phyloP scores from a whole-genome alignment of 177 flowering plant genomes.

The Vitis hybrid region DNA sequence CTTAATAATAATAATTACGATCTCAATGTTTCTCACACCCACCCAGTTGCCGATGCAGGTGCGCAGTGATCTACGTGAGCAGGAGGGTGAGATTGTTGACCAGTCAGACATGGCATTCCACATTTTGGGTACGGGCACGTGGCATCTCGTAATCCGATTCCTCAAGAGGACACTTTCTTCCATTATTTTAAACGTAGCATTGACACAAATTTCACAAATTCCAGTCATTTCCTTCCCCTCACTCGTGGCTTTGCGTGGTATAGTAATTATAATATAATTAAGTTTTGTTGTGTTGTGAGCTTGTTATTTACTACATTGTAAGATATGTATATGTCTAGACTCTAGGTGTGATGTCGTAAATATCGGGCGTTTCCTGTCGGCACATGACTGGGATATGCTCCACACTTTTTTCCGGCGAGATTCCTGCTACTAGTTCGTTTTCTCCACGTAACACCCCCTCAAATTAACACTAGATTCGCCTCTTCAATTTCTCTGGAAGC shows the following conservation, averaged over 20 bases:
- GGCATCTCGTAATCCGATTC: slow-evolving; percentile 16
- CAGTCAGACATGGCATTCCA: slow-evolving; percentile 7
- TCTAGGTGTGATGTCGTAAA: neutral
- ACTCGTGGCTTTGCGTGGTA: too few species aligned
- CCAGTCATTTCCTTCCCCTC: too few species aligned
- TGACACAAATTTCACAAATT: too few species aligned
- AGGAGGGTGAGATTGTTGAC: slow-evolving; percentile 11
- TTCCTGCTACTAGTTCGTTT: slow-evolving; percentile 22
- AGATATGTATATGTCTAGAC: neutral
- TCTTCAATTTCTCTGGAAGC: too few species aligned
- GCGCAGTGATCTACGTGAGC: too few species aligned
- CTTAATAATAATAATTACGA: neutral
- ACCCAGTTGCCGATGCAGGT: too few species aligned
- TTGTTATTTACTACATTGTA: neutral
- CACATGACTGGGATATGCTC: slow-evolving; percentile 30
- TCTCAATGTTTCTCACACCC: neutral
- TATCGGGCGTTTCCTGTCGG: slow-evolving; percentile 10
- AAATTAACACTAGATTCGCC: too few species aligned
- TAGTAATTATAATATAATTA: too few species aligned
- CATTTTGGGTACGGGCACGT: slow-evolving; percentile 15
- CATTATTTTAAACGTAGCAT: neutral
- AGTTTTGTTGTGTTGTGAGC: neutral
- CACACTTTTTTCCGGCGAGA: slow-evolving; percentile 39
- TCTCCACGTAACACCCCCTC: neutral
- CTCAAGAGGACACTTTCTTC: neutral